Base-by-base conservation (phyloP, 2,329 filamentous ascomycete genomes). In the Penicillium psychrosexuale region DNA sequence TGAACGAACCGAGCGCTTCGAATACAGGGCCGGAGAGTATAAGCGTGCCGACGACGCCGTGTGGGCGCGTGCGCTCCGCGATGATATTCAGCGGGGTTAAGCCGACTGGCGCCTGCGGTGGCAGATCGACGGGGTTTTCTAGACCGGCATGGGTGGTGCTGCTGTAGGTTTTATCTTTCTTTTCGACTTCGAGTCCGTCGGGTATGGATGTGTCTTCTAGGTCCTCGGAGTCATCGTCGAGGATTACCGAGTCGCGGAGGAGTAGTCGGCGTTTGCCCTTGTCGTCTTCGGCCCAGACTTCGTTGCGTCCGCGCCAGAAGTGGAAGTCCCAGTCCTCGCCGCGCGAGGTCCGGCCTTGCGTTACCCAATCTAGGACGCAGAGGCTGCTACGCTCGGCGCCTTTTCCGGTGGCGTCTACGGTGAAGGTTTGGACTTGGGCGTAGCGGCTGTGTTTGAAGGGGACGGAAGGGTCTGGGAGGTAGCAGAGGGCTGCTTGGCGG, bases 341-440 rank as follows among this genome's bases (percentile, higher is more conserved):
- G 44, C 89, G 84, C 5, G 94, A 92, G 5, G 81, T 84, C 17
- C 94, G 84, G 8, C 94, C 94, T 67, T 93, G 89, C 2, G 87
- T 95, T 7, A 97, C 91, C 94, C 94, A 99, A 72, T 99, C 94
- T 43, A 96, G 78, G 2, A 96, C 81, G 68, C 91, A 95, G 13
- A 97, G 75, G 38, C 87, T 63, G 79, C 83, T 72, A 9, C 71
- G 64, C 33, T 68, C 50, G 75, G 52, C 61, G 56, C 61, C 65
- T 53, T 59, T 67, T 6, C 77, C 74, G 8, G 68, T 72, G 53
- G 66, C 72, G 47, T 78, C 78, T 47, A 87, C 73, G 34, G 82
- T 82, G 72, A 97, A 97, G 19, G 85, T 82, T 72, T 97, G 94
- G 15, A 78, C 81, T 74, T 97, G 94, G 64, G 88, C 84, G 73